These are phyloP conservation scores for Fusarium devonianum DNA, from an alignment of 2,329 filamentous ascomycete species.

Conservation along the genomic window DNA sequence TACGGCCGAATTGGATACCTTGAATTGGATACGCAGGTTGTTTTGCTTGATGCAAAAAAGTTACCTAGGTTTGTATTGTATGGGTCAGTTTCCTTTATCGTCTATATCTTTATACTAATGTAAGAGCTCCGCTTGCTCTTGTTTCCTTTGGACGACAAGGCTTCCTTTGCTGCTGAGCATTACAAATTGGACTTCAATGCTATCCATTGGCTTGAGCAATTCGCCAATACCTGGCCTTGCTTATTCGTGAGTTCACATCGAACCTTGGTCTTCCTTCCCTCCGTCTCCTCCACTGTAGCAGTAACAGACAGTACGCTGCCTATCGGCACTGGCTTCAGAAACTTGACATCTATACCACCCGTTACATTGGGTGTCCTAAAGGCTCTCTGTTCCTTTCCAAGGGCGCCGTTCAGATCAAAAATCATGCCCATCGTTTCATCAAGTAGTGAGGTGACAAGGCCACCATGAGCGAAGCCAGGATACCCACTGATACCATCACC, in stretches of 20 bases:
- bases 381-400: slow-evolving; percentile 43
- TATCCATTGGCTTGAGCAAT: slow-evolving; percentile 45
- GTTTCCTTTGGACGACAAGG: background rate
- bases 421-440: slow-evolving; percentile 50
- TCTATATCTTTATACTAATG: slow-evolving; percentile 15
- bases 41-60: slow-evolving; percentile 24
- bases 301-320: slow-evolving; percentile 44
- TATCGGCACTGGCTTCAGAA: slow-evolving; percentile 43
- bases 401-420: slow-evolving; percentile 47
- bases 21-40: slow-evolving; percentile 9
- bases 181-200: slow-evolving; percentile 44
- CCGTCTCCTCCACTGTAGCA: slow-evolving; percentile 43
- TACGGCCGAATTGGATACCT: slow-evolving; percentile 23
- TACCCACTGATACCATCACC: slow-evolving; percentile 47
- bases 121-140: background rate
- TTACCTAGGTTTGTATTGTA: slow-evolving; percentile 29
- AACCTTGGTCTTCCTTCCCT: slow-evolving; percentile 47
- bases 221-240: slow-evolving; percentile 42
- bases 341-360: slow-evolving; percentile 46
- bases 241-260: slow-evolving; percentile 43
- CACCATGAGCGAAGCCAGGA: slow-evolving; percentile 47
- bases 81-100: slow-evolving; percentile 12
- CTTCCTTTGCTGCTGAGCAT: too few species aligned
- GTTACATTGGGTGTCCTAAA: slow-evolving; percentile 46
- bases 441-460: slow-evolving; percentile 46